A percentile compares a stretch with the other conserved stretches of the same genome.
Conservation (phyloP, 306 rosid species). For the Prunus davidiana region DNA sequence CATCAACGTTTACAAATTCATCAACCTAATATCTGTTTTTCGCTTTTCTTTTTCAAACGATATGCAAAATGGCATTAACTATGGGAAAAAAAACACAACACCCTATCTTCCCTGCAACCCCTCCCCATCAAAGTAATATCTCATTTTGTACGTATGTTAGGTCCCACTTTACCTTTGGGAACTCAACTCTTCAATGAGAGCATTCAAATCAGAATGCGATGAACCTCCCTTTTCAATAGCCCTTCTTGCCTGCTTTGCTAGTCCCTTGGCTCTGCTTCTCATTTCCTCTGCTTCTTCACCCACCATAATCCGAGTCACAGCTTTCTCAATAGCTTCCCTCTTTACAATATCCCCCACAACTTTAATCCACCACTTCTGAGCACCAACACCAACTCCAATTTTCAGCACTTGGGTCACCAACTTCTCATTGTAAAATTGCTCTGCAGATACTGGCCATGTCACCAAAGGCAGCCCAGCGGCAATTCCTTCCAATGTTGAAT, state of each 20-base stretch:
- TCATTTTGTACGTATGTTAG: not conserved
- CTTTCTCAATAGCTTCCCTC: slow-evolving; percentile 33
- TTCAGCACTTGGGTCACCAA: slow-evolving; percentile 28
- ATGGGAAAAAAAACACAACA: too few species aligned
- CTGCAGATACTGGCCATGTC: slow-evolving; percentile 40
- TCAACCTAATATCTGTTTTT: too few species aligned
- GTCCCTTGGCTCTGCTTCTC: slow-evolving; percentile 26
- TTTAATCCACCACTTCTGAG: slow-evolving; percentile 21
- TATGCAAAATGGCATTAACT: too few species aligned
- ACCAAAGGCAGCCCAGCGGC: slow-evolving; percentile 39
- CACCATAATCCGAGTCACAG: slow-evolving; percentile 33
- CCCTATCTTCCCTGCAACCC: too few species aligned
- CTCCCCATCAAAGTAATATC: not conserved
- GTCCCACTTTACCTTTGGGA: not conserved
- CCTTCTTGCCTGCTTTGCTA: slow-evolving; percentile 23
- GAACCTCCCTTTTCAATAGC: slow-evolving; percentile 19
- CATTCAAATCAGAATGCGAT: not conserved
- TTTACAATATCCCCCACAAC: slow-evolving; percentile 20
- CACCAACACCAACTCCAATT: slow-evolving; percentile 35
- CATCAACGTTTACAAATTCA: too few species aligned
- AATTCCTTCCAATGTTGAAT: slow-evolving; percentile 36
- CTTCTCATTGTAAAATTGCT: slow-evolving; percentile 46
- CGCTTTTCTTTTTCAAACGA: too few species aligned
- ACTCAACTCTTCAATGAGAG: slow-evolving; percentile 1
- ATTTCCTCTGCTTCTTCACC: slow-evolving; percentile 35